A percentile compares a stretch with the other conserved stretches of the same genome.
Conservation (phyloP, 1,284 basidiomycete genomes). For the Xerocomus cyaneibrunnescens region DNA sequence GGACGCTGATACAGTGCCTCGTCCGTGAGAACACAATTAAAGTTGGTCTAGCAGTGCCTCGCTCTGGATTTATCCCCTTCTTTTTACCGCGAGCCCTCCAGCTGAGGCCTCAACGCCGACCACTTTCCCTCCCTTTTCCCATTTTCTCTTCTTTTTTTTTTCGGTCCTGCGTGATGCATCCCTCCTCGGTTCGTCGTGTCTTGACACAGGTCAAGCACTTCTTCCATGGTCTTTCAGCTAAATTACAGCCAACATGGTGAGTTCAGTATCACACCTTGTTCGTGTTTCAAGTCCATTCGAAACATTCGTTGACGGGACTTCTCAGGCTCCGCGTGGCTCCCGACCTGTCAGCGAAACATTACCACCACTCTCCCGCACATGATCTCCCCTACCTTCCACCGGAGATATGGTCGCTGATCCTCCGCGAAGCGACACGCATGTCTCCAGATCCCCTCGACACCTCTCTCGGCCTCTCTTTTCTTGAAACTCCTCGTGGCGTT, state of each 20-base stretch:
- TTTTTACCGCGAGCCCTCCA: neutral
- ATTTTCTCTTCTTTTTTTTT: neutral
- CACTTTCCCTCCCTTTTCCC: neutral
- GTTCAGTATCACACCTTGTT: neutral
- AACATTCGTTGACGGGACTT: slow-evolving; percentile 6
- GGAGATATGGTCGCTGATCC: slow-evolving; percentile 60
- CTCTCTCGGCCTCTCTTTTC: slow-evolving; percentile 49
- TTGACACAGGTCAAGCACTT: slow-evolving; percentile 17
- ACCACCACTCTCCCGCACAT: slow-evolving; percentile 31
- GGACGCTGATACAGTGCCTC: no score
- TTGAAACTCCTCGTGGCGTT: slow-evolving; percentile 41
- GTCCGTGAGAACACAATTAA: neutral
- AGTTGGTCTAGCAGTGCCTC: no score
- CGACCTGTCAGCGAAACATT: slow-evolving; percentile 12
- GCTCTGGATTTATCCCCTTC: neutral
- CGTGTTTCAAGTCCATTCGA: neutral
- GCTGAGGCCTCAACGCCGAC: neutral
- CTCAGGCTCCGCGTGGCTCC: slow-evolving; percentile 11
- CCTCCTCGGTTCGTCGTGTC: slow-evolving; percentile 8
- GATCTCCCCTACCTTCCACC: slow-evolving; percentile 48
- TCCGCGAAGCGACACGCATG: slow-evolving; percentile 50
- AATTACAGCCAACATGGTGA: slow-evolving; percentile 20
- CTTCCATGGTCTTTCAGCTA: slow-evolving; percentile 16
- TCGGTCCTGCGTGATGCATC: slow-evolving; percentile 14
- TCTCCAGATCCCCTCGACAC: slow-evolving; percentile 47